Conservation (phyloP, 192 early-diverging fungal genomes). For the Coemansia sp. region DNA sequence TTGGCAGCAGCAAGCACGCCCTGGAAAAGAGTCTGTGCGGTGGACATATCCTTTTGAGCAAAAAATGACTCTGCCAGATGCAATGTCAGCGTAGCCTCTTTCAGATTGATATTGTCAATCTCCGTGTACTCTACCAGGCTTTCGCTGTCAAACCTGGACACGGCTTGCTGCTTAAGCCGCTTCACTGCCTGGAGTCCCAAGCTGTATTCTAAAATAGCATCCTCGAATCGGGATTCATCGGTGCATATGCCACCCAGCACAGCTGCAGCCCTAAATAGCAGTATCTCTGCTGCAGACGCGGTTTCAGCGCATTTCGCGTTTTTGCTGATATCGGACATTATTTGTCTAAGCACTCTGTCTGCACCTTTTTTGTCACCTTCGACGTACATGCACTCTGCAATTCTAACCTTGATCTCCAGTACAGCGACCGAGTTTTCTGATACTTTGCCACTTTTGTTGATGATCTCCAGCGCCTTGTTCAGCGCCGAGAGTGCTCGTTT, state of each 20-base stretch:
- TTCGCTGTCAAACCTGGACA: constrained; percentile 25
- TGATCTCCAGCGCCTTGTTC: constrained; percentile 25
- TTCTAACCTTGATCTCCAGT: constrained; percentile 34
- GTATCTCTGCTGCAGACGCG: constrained; percentile 12
- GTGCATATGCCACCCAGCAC: constrained; percentile 21
- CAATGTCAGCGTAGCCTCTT: constrained; percentile 31
- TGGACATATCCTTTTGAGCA: constrained; percentile 7
- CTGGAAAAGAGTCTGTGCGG: constrained; percentile 34
- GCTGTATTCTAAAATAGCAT: constrained; percentile 21
- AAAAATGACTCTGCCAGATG: constrained; percentile 35
- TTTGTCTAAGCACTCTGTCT: constrained; percentile 8
- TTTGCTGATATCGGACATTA: constrained; percentile 10
- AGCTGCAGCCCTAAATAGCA: constrained; percentile 16
- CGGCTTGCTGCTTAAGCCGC: constrained; percentile 27
- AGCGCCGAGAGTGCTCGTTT: constrained; percentile 23
- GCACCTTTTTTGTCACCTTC: constrained; percentile 13
- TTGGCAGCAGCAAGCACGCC: constrained; percentile 26
- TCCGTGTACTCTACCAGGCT: constrained; percentile 25
- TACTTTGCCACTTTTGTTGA: not conserved
- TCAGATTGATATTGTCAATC: constrained; percentile 36
- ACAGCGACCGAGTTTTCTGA: constrained; percentile 18
- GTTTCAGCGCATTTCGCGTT: constrained; percentile 3
- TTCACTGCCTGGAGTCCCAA: constrained; percentile 39
- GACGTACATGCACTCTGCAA: constrained; percentile 31
- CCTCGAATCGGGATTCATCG: constrained; percentile 5